phyloP scores from a whole-genome alignment of 108 stramenopile species.

The Aurantiochytrium sp. region DNA sequence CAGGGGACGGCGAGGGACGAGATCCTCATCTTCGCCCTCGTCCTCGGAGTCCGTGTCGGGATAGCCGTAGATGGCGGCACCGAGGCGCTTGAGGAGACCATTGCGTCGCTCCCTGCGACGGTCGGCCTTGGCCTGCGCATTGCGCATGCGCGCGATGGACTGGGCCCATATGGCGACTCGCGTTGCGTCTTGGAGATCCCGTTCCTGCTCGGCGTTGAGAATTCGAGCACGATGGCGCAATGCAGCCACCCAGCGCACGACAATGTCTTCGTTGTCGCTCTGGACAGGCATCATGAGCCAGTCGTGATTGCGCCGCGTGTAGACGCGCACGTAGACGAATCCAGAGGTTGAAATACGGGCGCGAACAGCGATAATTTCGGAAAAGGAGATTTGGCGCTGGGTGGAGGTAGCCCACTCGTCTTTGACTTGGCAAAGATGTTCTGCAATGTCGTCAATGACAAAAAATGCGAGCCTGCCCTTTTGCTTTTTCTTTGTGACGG shows the following conservation, averaged over 20 bases:
- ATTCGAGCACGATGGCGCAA: neutral
- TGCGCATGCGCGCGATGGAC: neutral
- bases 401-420: neutral
- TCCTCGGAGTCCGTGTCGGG: neutral
- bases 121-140: neutral
- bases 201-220: neutral
- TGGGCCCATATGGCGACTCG: neutral
- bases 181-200: neutral
- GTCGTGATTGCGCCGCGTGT: neutral
- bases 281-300: conserved; percentile 11
- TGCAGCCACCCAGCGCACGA: conserved; percentile 3
- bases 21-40: neutral
- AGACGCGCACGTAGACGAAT: neutral
- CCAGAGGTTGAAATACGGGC: neutral
- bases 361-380: neutral
- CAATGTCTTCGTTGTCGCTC: neutral
- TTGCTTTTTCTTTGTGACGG: neutral
- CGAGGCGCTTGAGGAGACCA: neutral
- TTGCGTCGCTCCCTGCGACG: neutral
- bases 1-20: neutral
- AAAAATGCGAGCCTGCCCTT: neutral
- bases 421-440: neutral
- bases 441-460: neutral
- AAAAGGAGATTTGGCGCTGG: neutral
- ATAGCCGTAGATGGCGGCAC: neutral